Percentiles rank a stretch among this genome's conserved stretches.
phyloP scores from a whole-genome alignment of 2,329 filamentous ascomycete species.

The Cryphonectria nitschkei region DNA sequence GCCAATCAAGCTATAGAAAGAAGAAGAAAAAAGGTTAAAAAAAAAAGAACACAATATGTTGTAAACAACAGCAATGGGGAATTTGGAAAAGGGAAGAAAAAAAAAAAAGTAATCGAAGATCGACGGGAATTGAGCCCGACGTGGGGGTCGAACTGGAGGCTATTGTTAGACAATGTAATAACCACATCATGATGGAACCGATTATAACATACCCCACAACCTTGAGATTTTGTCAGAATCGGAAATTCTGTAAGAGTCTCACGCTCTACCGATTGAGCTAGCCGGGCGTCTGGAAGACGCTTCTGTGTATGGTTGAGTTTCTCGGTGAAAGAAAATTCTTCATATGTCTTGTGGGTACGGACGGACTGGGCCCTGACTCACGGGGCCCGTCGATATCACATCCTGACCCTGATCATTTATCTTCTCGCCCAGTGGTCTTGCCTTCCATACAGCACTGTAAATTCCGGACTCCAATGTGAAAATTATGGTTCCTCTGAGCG shows the following conservation, averaged over 20 bases:
- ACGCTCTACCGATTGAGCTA: constrained; percentile 76
- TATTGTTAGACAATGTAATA: not conserved
- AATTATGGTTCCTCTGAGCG: not conserved
- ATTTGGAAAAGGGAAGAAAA: not conserved
- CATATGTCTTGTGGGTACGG: not conserved
- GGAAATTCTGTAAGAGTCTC: constrained; percentile 60
- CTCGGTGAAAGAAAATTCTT: not conserved
- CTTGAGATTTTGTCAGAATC: constrained; percentile 23
- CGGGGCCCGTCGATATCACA: not conserved
- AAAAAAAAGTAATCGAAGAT: not conserved
- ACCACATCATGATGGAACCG: not conserved
- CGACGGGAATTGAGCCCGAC: constrained; percentile 15
- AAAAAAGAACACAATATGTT: not conserved
- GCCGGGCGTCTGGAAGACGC: constrained; percentile 45
- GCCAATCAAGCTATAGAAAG: too few relatives aligned
- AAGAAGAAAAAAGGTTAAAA: not conserved
- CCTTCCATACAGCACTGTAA: not conserved
- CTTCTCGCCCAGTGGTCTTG: not conserved
- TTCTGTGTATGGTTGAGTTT: not conserved
- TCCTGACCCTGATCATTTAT: not conserved
- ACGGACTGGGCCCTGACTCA: not conserved
- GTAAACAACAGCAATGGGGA: too few relatives aligned
- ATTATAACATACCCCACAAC: constrained; percentile 3
- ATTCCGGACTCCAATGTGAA: not conserved
- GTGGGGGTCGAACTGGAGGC: constrained; percentile 4